phyloP scores from a whole-genome alignment of 495 filamentous ascomycete genomes.

The Annulohypoxylon stygium region DNA sequence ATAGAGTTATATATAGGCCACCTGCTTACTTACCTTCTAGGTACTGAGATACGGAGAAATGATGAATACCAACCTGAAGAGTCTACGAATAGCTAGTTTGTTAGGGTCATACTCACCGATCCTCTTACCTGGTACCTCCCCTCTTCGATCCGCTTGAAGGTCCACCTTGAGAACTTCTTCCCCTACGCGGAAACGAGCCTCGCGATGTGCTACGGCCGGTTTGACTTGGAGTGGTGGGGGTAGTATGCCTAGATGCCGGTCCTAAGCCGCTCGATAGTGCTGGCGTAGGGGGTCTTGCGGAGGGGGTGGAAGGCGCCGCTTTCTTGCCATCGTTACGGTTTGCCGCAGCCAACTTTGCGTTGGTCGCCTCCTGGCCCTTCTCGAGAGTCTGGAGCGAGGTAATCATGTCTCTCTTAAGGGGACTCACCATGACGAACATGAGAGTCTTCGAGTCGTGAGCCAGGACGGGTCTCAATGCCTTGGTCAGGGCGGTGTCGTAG shows the following conservation, averaged over 20 bases:
- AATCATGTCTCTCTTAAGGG: slow-evolving; percentile 81
- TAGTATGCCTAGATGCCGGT: background rate
- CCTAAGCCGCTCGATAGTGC: background rate
- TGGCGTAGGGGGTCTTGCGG: background rate
- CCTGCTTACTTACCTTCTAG: no score
- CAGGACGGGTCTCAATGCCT: slow-evolving; percentile 90
- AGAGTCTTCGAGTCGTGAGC: slow-evolving; percentile 95
- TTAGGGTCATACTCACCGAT: no score
- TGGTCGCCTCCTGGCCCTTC: slow-evolving; percentile 37
- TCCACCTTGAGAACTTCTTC: no score
- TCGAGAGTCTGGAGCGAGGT: slow-evolving; percentile 37
- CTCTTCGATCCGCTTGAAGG: no score
- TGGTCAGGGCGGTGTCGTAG: slow-evolving; percentile 95
- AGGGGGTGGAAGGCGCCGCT: background rate
- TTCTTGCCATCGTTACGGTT: background rate
- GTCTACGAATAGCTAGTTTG: no score
- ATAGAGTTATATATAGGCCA: no score
- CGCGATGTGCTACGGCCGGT: background rate
- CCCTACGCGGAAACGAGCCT: no score
- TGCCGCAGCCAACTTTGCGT: slow-evolving; percentile 24
- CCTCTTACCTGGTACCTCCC: no score
- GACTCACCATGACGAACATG: slow-evolving; percentile 97
- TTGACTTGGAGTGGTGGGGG: background rate
- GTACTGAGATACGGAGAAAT: no score
- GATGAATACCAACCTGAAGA: no score